These are phyloP conservation scores for Medicago lupulina DNA, from an alignment of 306 rosid species.

Conservation along the genomic window DNA sequence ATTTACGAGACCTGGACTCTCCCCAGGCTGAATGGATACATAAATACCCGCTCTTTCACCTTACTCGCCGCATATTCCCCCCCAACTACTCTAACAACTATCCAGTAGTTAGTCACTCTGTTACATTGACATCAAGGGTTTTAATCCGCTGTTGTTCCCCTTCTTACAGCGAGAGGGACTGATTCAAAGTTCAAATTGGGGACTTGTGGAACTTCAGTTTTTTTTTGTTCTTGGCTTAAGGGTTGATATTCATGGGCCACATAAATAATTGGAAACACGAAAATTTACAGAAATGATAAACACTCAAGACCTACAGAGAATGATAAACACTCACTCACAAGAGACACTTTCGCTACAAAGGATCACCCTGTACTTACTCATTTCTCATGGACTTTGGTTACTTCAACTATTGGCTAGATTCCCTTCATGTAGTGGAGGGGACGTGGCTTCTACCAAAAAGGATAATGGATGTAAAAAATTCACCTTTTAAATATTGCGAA, in stretches of 20 bases:
- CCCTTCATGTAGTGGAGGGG: not conserved
- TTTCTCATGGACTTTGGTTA: not conserved
- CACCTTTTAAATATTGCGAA: not conserved
- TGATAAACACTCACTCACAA: slow-evolving; percentile 5
- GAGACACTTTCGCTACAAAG: not conserved
- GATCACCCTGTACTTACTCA: not conserved
- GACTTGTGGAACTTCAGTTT: no score
- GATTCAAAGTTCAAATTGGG: no score
- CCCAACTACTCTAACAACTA: not conserved
- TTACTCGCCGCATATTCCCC: not conserved
- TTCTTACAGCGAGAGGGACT: no score
- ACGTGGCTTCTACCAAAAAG: not conserved
- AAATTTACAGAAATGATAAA: not conserved
- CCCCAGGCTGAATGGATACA: not conserved
- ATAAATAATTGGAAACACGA: no score
- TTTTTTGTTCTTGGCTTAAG: no score
- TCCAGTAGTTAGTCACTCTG: not conserved
- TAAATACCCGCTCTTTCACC: slow-evolving; percentile 2
- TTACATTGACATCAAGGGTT: not conserved
- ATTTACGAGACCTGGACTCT: not conserved
- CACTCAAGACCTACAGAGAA: not conserved
- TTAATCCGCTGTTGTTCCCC: no score
- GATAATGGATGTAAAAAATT: not conserved
- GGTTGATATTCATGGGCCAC: no score
- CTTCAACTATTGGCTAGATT: not conserved